These are phyloP conservation scores for Verticillium nubilum DNA, from an alignment of 2,329 filamentous ascomycete species.

Conservation along the genomic window DNA sequence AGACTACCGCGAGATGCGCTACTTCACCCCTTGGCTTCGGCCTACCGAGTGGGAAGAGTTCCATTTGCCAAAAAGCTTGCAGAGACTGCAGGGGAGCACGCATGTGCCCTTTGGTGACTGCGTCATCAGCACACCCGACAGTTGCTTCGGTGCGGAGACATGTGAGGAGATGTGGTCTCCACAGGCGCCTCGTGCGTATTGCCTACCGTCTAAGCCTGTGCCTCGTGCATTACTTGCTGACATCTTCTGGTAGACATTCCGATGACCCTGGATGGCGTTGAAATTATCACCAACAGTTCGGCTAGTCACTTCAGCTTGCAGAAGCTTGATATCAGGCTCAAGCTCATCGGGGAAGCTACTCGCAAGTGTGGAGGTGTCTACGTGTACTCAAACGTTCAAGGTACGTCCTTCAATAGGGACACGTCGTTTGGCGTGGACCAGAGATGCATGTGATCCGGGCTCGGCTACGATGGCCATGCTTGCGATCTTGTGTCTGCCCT, in stretches of 20 bases:
- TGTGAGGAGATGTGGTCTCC: slow-evolving; percentile 66
- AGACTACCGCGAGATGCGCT: slow-evolving; percentile 52
- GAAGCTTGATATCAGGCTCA: slow-evolving; percentile 59
- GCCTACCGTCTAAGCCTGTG: background rate
- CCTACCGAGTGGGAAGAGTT: slow-evolving; percentile 58
- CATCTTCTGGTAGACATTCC: background rate
- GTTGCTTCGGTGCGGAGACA: slow-evolving; percentile 50
- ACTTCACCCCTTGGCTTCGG: slow-evolving; percentile 60
- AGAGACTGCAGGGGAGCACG: slow-evolving; percentile 38
- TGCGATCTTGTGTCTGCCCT: background rate
- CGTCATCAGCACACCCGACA: slow-evolving; percentile 55
- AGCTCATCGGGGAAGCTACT: slow-evolving; percentile 62
- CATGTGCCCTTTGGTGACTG: slow-evolving; percentile 63
- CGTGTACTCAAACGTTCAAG: slow-evolving; percentile 48
- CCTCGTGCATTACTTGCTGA: background rate
- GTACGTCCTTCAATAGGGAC: too few species aligned
- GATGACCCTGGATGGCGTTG: slow-evolving; percentile 59
- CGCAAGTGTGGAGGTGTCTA: slow-evolving; percentile 35
- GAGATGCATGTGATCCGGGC: too few species aligned
- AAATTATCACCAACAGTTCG: slow-evolving; percentile 66
- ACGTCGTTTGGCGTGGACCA: too few species aligned
- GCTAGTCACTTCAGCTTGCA: slow-evolving; percentile 57
- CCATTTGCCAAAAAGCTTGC: slow-evolving; percentile 54
- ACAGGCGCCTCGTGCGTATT: slow-evolving; percentile 20
- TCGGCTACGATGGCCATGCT: background rate